phyloP scores from a whole-genome alignment of 305 asterid species.

The Rubia tinctorum region DNA sequence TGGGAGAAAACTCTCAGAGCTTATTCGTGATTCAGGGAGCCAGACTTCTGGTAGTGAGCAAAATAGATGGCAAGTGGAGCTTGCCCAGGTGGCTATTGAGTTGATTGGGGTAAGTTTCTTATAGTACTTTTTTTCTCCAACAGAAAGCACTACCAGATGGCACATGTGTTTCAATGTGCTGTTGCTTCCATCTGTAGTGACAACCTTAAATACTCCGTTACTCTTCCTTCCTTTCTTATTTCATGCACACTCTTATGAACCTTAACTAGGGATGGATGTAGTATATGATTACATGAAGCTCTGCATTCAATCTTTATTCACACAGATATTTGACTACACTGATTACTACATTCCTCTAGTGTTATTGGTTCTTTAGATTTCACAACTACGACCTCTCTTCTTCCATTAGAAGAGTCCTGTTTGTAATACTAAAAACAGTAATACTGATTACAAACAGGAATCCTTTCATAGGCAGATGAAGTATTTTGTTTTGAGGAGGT shows the following conservation, averaged over 20 bases:
- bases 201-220: neutral
- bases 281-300: neutral
- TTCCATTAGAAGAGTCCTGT: no score
- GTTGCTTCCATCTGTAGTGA: neutral
- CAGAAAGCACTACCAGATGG: neutral
- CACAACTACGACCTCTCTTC: no score
- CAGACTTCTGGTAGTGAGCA: constrained; percentile 83
- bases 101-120: constrained; percentile 75
- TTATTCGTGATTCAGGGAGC: constrained; percentile 92
- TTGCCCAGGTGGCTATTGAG: constrained; percentile 90
- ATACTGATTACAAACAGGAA: no score
- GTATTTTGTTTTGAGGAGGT: no score
- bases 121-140: neutral
- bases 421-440: no score
- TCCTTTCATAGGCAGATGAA: no score
- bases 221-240: neutral
- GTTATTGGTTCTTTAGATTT: neutral
- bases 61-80: constrained; percentile 96
- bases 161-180: neutral
- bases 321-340: neutral
- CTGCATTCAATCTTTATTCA: neutral
- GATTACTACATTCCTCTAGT: neutral
- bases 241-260: no score
- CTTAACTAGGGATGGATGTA: no score
- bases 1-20: constrained; percentile 89